These are phyloP conservation scores for Phaeomoniella chlamydospora DNA, from an alignment of 2,329 filamentous ascomycete species.

Conservation along the genomic window DNA sequence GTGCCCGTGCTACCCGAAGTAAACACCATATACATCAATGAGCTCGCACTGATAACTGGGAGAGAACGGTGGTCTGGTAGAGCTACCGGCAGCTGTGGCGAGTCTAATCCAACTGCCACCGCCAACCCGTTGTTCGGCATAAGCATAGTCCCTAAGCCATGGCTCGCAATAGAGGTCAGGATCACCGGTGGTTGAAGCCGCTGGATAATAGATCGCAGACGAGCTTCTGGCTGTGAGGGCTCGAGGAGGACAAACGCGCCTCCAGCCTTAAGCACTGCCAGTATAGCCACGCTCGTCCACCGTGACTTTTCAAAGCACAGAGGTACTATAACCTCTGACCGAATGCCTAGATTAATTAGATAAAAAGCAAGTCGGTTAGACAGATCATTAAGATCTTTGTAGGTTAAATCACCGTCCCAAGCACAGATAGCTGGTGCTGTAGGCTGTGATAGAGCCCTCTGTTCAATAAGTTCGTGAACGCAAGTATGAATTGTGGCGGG, in stretches of 20 bases:
- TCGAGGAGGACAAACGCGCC: slow-evolving; percentile 25
- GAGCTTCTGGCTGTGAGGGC: slow-evolving; percentile 19
- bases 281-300: slow-evolving; percentile 23
- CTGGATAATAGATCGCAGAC: slow-evolving; percentile 19
- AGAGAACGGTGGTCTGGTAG: neutral
- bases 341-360: neutral
- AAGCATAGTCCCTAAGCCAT: slow-evolving; percentile 15
- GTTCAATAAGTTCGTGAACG: neutral
- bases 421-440: slow-evolving; percentile 1
- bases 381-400: slow-evolving; percentile 2
- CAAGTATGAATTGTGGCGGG: neutral
- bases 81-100: neutral
- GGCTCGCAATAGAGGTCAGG: slow-evolving; percentile 15
- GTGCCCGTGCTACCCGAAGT: slow-evolving; percentile 42
- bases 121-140: neutral
- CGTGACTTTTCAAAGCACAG: slow-evolving; percentile 25
- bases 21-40: slow-evolving; percentile 45
- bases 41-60: neutral
- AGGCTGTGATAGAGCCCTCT: slow-evolving; percentile 8
- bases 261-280: slow-evolving; percentile 24
- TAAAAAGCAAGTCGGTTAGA: slow-evolving; percentile 2
- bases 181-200: slow-evolving; percentile 16
- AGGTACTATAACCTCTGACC: slow-evolving; percentile 11
- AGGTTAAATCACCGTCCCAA: slow-evolving; percentile 5
- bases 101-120: too few relatives aligned